Base-by-base conservation (phyloP, 2,329 filamentous ascomycete species). In the Mariannaea elegans region DNA sequence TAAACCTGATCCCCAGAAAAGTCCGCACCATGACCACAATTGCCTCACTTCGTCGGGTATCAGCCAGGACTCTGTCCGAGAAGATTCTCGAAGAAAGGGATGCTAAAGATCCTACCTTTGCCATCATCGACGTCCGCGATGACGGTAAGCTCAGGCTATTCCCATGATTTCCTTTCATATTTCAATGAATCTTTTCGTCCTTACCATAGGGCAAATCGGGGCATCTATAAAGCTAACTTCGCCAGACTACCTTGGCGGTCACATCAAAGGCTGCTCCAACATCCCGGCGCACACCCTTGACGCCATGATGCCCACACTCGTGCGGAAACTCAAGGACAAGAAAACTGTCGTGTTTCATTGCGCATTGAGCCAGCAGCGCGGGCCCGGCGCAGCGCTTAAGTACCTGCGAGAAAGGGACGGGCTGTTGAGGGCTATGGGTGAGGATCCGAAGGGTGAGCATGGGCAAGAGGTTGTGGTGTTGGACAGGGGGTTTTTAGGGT, bases 271-370 rank as follows among this genome's bases (percentile, higher is more conserved):
- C 59, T 91, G 89, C 31, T 86, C 84, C 50, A 92, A 97, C 82
- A 84, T 92, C 12, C 93, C 95, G 0, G 90, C 86, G 49, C 79
- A 78, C 44, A 86, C 87, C 16, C 85, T 98, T 47, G 92, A 97
- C 70, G 85, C 86, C 73, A 87, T 84, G 66, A 87, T 95, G 76
- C 91, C 94, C 0, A 92, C 93, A 64, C 86, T 99, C n/a, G 83
- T 97, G 12, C 87, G 92, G 56, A 88, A 85, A 41, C 84, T 97
- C 46, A 81, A 87, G 65, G 87, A 90, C 72, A 93, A 93, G 76
- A 87, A 95, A 56, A 90, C 85, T 10, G 93, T 99, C 13, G 87
- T 99, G 1, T 99, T 99, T 76, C 95, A 99, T 79, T 99, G 95
- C 77, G 91, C 92, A 16, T 81, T 98, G 55, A 94, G 90, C 67